phyloP scores from a whole-genome alignment of 805 yeast genomes.

The Yarrowia sp. region DNA sequence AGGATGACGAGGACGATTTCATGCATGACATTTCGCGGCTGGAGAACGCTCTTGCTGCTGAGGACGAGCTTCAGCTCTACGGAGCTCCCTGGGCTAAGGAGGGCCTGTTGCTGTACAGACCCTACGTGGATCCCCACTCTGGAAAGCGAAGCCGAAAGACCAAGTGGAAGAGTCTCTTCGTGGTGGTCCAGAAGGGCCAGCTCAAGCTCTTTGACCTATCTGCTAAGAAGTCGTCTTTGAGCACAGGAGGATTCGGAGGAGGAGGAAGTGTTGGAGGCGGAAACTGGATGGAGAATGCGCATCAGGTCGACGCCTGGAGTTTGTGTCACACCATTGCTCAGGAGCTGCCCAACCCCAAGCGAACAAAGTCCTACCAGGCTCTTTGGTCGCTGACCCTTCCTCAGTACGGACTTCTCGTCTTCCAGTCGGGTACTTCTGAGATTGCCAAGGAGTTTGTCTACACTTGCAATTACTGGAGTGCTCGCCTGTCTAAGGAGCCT shows the following conservation, averaged over 20 bases:
- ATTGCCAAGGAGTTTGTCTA: conserved; percentile 68
- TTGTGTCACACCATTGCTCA: conserved; percentile 47
- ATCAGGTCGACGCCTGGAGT: conserved; percentile 53
- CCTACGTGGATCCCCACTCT: conserved; percentile 35
- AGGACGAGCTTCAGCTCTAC: conserved; percentile 57
- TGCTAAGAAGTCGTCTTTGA: conserved; percentile 24
- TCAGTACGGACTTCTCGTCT: conserved; percentile 46
- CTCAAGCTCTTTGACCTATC: conserved; percentile 49
- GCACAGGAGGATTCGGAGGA: conserved; percentile 29
- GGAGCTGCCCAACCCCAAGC: conserved; percentile 40
- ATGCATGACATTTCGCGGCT: conserved; percentile 35
- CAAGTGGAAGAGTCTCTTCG: conserved; percentile 53
- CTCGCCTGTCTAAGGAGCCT: conserved; percentile 78
- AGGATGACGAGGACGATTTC: conserved; percentile 31
- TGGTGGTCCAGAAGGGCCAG: conserved; percentile 69
- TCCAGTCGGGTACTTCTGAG: conserved; percentile 64
- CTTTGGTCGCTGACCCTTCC: conserved; percentile 61
- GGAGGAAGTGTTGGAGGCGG: conserved; percentile 53
- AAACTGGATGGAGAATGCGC: conserved; percentile 66
- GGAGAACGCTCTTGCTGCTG: conserved; percentile 48
- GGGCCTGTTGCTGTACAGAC: conserved; percentile 52
- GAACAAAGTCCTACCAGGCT: conserved; percentile 41
- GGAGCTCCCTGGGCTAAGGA: conserved; percentile 82
- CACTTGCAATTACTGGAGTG: conserved; percentile 89
- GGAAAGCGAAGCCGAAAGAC: conserved; percentile 35